Evolutionary conservation across 805 yeast genomes (phyloP), one percentile per base, ranked within the genome.

Genomic region (Hanseniaspora clermontiae): DNA sequence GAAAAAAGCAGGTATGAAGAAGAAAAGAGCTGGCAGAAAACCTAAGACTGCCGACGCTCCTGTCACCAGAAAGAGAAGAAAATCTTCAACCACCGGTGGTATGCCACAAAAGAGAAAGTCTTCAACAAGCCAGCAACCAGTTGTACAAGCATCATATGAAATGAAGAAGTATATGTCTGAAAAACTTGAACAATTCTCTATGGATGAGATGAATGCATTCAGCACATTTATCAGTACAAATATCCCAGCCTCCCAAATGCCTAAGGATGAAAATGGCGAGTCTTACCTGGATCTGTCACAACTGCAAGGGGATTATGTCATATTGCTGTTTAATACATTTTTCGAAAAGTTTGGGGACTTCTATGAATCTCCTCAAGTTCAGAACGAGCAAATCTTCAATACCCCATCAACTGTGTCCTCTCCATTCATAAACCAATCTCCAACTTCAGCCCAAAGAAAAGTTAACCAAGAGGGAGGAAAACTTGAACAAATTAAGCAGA

Each of bases 211-310:
- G 63, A 86, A 83, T 62, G 84, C 85, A 59, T 95, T 89, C 37
- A 50, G 51, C 12, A 31, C 58, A 3, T 56, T 56, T 19, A 51
- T 56, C n/a, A 39, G 45, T 4, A 34, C 43, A 14, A 56, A 56
- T 24, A 56, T 56, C 8, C 55, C 54, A 11, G 37, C 47, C 4
- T 47, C 51, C 9, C 50, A 51, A 24, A 50, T 56, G 55, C 58
- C 58, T 20, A 56, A 56, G n/a, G 58, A 56, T 50, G 58, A 56
- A 39, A 29, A 27, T 63, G 97, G 91, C 58, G 97, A 93, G 73
- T 93, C 93, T 59, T 98, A 93, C 74, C 77, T 93, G 59, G 98
- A 93, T 70, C 85, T 93, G 82, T 97, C 93, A 67, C 84, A 84
- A 70, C 77, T 93, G 62, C 96, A 87, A 64, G 88, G 87, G 61